Evolutionary conservation across 1,284 basidiomycete genomes (phyloP), one percentile per base, ranked within the genome.

Genomic region (Leccinum fallax): DNA sequence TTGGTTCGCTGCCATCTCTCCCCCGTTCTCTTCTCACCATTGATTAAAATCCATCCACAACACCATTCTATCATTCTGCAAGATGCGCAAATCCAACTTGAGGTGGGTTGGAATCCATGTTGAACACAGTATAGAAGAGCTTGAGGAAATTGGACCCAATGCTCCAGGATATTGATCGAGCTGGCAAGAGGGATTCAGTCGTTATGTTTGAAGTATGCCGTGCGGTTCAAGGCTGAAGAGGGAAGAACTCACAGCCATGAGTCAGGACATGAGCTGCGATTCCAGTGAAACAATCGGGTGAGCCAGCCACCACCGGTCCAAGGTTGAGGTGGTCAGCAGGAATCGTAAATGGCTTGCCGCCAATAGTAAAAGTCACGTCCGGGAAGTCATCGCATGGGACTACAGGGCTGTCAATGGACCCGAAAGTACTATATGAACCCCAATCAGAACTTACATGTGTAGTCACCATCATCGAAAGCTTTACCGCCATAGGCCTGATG

Each of bases 271-370:
- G 8, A 46, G 43, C n/a, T 8, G 13, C 6, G 8, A 49, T 49
- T 21, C 48, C 21, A 26, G 1, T 49, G 11, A 49, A 21, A 49
- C 48, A 49, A 21, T 49, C 48, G 13, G 48, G 13, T 13, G 48
- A 49, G 21, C 48, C 48, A 7, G 1, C 6, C 24, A 0, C 2
- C 11, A 49, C 48, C 7, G 21, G 48, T 21, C 48, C 48, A 49
- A 5, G 1, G 3, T 49, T 8, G 21, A 21, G 48, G 5, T 13
- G 0, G 0, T 21, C 0, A n/a, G 19, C 48, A 13, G 8, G 0
- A 0, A 49, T 24, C 4, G 48, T 21, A 26, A 49, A 49, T 49
- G 13, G 24, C 13, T 49, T 49, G 21, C 48, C 48, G 3, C 7
- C 6, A 15, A 49, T 3, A 26, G 48, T 49, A 15, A 49, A 0